phyloP scores from a whole-genome alignment of 2,329 filamentous ascomycete genomes.

The Akanthomyces dipterigenus region DNA sequence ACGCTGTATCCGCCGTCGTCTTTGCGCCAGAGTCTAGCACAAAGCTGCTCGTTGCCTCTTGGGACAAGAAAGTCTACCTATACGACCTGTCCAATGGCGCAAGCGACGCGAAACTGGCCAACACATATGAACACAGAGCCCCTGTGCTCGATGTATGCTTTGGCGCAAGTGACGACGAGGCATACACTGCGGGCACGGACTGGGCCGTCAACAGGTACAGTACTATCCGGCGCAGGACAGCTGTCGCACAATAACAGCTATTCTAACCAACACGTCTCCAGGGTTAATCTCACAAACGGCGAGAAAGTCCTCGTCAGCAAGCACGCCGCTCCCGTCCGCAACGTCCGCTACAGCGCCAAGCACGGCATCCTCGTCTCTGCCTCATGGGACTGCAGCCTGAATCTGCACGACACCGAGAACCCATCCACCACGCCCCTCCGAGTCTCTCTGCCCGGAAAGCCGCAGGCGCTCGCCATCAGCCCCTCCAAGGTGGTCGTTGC shows the following conservation, averaged over 20 bases:
- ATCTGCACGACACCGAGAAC: slow-evolving; percentile 64
- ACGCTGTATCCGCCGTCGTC: slow-evolving; percentile 78
- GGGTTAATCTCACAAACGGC: slow-evolving; percentile 63
- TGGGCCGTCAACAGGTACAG: slow-evolving; percentile 70
- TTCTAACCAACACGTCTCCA: slow-evolving; percentile 16
- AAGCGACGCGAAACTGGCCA: slow-evolving; percentile 52
- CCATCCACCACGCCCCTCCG: slow-evolving; percentile 49
- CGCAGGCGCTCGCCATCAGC: slow-evolving; percentile 76
- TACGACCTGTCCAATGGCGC: slow-evolving; percentile 65
- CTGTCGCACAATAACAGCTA: neutral
- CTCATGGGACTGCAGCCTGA: slow-evolving; percentile 88
- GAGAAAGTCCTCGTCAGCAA: slow-evolving; percentile 69
- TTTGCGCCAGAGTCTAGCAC: slow-evolving; percentile 74
- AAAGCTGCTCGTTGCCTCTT: slow-evolving; percentile 83
- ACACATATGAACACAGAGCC: slow-evolving; percentile 72
- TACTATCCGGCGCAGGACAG: neutral
- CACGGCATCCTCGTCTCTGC: slow-evolving; percentile 78
- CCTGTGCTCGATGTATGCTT: slow-evolving; percentile 91
- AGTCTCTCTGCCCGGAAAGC: slow-evolving; percentile 74
- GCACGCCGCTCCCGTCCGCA: slow-evolving; percentile 73
- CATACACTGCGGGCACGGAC: slow-evolving; percentile 82
- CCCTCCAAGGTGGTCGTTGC: slow-evolving; percentile 79
- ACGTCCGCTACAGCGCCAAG: slow-evolving; percentile 71
- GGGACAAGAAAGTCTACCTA: slow-evolving; percentile 87
- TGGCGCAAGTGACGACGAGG: slow-evolving; percentile 71